Evolutionary conservation across 441 rosid genomes (phyloP).

Genomic region (Aleurites moluccanus): DNA sequence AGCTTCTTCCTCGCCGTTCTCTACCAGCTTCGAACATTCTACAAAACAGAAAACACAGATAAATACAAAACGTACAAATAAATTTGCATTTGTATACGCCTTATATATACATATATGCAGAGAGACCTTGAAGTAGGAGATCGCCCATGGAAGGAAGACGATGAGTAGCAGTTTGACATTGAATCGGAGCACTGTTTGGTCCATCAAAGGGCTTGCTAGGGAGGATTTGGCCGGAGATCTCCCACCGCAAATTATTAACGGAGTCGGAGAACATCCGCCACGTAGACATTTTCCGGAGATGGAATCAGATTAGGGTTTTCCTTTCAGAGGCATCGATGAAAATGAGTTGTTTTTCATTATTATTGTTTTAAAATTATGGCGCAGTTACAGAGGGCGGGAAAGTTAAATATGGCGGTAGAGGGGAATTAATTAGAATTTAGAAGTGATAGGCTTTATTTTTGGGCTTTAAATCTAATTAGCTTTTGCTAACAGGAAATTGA

Average conservation of each 20-base stretch:
- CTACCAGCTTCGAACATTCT: slow-evolving; percentile 69
- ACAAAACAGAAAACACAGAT: not conserved
- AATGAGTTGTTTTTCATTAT: not conserved
- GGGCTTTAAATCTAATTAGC: not conserved
- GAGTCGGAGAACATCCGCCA: slow-evolving; percentile 65
- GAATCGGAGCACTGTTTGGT: slow-evolving; percentile 23
- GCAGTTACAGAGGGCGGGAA: slow-evolving; percentile 46
- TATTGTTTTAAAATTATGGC: not conserved
- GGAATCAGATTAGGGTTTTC: slow-evolving; percentile 9
- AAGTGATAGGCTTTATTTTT: not conserved
- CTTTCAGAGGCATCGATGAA: not conserved
- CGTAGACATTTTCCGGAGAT: slow-evolving; percentile 52
- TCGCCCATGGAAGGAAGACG: slow-evolving; percentile 66
- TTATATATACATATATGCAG: no score
- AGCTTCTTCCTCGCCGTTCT: slow-evolving; percentile 30
- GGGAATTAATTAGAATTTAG: not conserved
- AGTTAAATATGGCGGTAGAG: slow-evolving; percentile 25
- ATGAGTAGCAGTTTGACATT: slow-evolving; percentile 21
- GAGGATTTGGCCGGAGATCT: slow-evolving; percentile 36
- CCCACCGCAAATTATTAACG: slow-evolving; percentile 61
- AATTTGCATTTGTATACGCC: not conserved
- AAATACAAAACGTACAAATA: not conserved
- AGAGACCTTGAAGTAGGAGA: slow-evolving; percentile 55
- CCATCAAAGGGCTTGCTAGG: slow-evolving; percentile 22
- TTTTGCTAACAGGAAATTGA: not conserved